These are phyloP conservation scores for Linnemannia elongata DNA, from an alignment of 192 early-diverging fungal species.

Conservation along the genomic window DNA sequence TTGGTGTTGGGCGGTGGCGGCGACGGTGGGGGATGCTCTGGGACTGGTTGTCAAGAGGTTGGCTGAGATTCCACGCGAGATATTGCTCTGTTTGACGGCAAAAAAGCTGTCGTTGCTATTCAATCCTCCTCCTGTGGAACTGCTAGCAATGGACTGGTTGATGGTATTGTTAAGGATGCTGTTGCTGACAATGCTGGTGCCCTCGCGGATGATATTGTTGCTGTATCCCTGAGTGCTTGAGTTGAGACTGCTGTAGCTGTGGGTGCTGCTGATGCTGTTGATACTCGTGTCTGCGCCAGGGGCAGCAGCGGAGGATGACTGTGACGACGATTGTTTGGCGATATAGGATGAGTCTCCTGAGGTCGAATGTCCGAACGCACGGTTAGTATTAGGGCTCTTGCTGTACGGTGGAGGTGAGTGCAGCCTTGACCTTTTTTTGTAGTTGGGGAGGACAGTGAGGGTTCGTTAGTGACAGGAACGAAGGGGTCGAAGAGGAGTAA, in stretches of 20 bases:
- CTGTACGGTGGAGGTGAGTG: slow-evolving; percentile 23
- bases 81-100: slow-evolving; percentile 28
- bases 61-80: slow-evolving; percentile 13
- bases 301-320: slow-evolving; percentile 3
- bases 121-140: slow-evolving; percentile 14
- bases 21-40: not conserved
- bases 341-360: not conserved
- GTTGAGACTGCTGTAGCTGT: slow-evolving; percentile 26
- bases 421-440: slow-evolving; percentile 12
- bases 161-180: slow-evolving; percentile 46
- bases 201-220: slow-evolving; percentile 6
- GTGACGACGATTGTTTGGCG: not conserved
- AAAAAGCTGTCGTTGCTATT: slow-evolving; percentile 52
- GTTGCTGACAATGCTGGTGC: slow-evolving; percentile 44
- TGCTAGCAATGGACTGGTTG: slow-evolving; percentile 23
- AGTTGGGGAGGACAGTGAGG: too few species aligned
- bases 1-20: not conserved
- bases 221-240: slow-evolving; percentile 23
- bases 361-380: slow-evolving; percentile 19
- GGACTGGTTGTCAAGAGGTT: not conserved
- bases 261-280: slow-evolving; percentile 30
- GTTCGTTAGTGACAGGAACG: not conserved
- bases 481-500: not conserved
- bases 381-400: slow-evolving; percentile 16
- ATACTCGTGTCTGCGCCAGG: slow-evolving; percentile 40